Conservation (phyloP, 2,329 filamentous ascomycete genomes). For the Coleophoma cylindrospora region DNA sequence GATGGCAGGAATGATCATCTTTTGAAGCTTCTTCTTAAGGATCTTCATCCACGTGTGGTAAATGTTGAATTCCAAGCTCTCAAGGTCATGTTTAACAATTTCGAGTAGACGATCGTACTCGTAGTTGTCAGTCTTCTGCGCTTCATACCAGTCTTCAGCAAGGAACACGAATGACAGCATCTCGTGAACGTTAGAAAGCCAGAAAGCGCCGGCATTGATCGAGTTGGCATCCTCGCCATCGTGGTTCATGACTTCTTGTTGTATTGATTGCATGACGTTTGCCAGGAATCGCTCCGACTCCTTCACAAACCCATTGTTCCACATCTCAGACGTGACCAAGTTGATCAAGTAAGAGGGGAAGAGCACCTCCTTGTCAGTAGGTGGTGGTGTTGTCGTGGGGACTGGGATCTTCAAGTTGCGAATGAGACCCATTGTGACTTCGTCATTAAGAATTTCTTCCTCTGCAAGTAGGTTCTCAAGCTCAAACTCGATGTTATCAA, state of each 20-base stretch:
- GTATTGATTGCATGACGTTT: slow-evolving; percentile 99
- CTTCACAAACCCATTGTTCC: slow-evolving; percentile 99
- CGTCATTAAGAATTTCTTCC: slow-evolving; percentile 93
- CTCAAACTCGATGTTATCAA: slow-evolving; percentile 92
- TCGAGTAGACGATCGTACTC: slow-evolving; percentile 96
- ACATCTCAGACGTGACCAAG: slow-evolving; percentile 98
- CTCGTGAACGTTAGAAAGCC: slow-evolving; percentile 98
- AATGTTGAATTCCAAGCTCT: slow-evolving; percentile 99
- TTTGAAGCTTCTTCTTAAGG: slow-evolving; percentile 96
- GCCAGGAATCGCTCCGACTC: slow-evolving; percentile 98
- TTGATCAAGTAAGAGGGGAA: slow-evolving; percentile 99
- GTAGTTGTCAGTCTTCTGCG: slow-evolving; percentile 98
- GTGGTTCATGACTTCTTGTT: slow-evolving; percentile 98
- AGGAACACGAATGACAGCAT: slow-evolving; percentile 99
- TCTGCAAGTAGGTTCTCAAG: slow-evolving; percentile 90
- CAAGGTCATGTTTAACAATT: slow-evolving; percentile 98
- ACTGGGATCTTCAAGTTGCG: slow-evolving; percentile 94
- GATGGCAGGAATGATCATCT: slow-evolving; percentile 99
- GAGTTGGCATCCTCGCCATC: slow-evolving; percentile 79
- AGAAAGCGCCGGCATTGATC: slow-evolving; percentile 96
- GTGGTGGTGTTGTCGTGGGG: slow-evolving; percentile 79
- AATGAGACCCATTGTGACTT: slow-evolving; percentile 94
- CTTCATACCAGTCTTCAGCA: slow-evolving; percentile 98
- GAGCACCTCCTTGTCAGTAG: slow-evolving; percentile 95
- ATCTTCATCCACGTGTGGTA: slow-evolving; percentile 99